Evolutionary conservation across 345 rosid species (phyloP), one percentile per base, ranked within the genome.

Genomic region (Pugionium dolabratum): DNA sequence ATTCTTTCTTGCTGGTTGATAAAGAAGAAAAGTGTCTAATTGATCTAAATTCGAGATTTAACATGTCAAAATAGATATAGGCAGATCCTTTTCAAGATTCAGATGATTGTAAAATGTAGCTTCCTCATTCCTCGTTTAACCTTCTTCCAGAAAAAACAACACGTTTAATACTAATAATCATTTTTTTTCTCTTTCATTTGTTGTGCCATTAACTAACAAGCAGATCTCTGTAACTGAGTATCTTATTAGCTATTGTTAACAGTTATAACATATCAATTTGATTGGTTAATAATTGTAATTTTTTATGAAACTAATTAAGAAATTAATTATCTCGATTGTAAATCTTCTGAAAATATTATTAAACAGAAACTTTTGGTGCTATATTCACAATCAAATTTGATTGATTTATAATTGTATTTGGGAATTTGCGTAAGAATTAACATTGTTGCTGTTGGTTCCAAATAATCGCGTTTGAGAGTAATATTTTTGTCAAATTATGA

Each of bases 31-130:
- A 42, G 45, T 35, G 26, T 69, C 37, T 25, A 18, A 5, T 27
- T 11, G 31, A 25, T n/a, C 33, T 7, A 44, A 18, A 39, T 34
- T 50, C 25, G 40, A 47, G 71, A 35, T 18, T 36, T 46, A 36
- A 47, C 56, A 57, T 31, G 35, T 27, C 41, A 10, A 25, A 39
- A 32, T 50, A 49, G 33, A 53, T 70, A 7, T 60, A 60, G 39
- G 39, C 54, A 18, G 35, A 43, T 27, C 18, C 54, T 35, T 52
- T 33, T 41, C 9, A 25, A 42, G 37, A 25, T 32, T 28, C 54
- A 43, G 54, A 52, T 59, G 39, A 60, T 28, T 32, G 46, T 34
- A 59, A 40, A 59, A 59, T 54, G 44, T 59, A 59, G 30, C 44
- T 18, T 62, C 34, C 3, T 49, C 57, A 37, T 58, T 29, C 26